Evolutionary conservation across 2,329 filamentous ascomycete species (phyloP).

Genomic region (Lasiodiplodia sp.): DNA sequence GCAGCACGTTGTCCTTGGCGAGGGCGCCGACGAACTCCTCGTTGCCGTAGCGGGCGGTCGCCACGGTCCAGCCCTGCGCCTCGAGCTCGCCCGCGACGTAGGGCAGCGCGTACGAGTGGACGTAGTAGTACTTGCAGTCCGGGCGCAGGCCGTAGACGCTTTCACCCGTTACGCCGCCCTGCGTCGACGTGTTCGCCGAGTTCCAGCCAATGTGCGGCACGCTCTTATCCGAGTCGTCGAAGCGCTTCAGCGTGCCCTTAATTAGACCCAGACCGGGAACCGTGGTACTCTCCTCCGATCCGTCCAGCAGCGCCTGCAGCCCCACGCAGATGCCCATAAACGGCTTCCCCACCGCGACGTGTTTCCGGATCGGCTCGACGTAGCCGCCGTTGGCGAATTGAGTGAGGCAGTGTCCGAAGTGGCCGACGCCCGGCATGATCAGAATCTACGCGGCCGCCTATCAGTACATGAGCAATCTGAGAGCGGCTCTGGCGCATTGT

Average conservation of each 20-base stretch:
- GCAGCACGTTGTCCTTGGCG: conserved; percentile 83
- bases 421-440: conserved; percentile 94
- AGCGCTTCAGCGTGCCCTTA: conserved; percentile 73
- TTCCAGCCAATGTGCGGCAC: conserved; percentile 99
- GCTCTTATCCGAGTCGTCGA: conserved; percentile 79
- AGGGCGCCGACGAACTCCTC: conserved; percentile 94
- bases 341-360: conserved; percentile 90
- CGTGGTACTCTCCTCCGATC: conserved; percentile 78
- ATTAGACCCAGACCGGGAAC: conserved; percentile 80
- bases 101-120: conserved; percentile 89
- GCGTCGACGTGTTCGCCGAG: conserved; percentile 71
- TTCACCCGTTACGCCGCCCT: conserved; percentile 51
- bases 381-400: conserved; percentile 85
- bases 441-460: conserved; percentile 69
- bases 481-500: neutral
- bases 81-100: conserved; percentile 79
- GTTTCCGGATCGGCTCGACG: conserved; percentile 78
- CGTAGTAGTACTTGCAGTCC: conserved; percentile 96
- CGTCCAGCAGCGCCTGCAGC: conserved; percentile 86
- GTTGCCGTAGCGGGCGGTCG: conserved; percentile 83
- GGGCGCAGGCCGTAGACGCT: conserved; percentile 80
- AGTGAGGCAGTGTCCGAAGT: conserved; percentile 94
- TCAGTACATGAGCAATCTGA: conserved; percentile 43
- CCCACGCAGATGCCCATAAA: conserved; percentile 99
- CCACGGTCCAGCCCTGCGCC: conserved; percentile 86